These are phyloP conservation scores for Dictyostelium firmibasis DNA, from an alignment of 78 protist species.

Conservation along the genomic window DNA sequence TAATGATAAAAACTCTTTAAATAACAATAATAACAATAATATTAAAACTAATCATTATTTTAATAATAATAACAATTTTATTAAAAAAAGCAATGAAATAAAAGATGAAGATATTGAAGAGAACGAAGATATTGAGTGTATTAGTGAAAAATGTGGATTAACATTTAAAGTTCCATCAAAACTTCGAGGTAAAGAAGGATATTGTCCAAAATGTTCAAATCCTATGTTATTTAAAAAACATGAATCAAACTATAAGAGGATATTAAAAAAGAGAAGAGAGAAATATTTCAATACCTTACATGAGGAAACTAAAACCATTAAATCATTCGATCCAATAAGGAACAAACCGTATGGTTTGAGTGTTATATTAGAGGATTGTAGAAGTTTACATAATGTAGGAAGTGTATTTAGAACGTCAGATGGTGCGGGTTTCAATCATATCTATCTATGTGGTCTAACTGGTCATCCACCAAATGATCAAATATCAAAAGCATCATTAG, in stretches of 20 bases:
- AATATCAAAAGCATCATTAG: constrained; percentile 36
- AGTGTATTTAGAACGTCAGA: constrained; percentile 59
- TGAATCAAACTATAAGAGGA: constrained; percentile 28
- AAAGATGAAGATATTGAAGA: background rate
- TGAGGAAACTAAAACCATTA: background rate
- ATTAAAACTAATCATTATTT: background rate
- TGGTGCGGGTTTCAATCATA: constrained; percentile 27
- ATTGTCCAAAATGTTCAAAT: constrained; percentile 37
- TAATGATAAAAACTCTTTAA: background rate
- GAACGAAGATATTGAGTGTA: constrained; percentile 19
- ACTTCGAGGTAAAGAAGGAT: constrained; percentile 42
- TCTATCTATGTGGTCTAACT: constrained; percentile 58
- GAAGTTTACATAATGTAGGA: constrained; percentile 60
- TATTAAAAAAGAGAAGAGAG: constrained; percentile 20
- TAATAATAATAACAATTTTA: background rate
- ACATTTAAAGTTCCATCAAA: constrained; percentile 19
- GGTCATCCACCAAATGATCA: constrained; percentile 20
- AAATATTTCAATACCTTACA: background rate
- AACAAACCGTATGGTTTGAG: constrained; percentile 30
- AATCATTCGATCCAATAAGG: constrained; percentile 22
- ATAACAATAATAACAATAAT: background rate
- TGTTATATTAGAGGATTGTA: constrained; percentile 56
- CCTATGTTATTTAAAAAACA: background rate
- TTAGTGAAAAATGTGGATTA: constrained; percentile 3
- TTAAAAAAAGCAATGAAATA: background rate